These are phyloP conservation scores for Crotalaria pallida DNA, from an alignment of 306 rosid species.

Conservation along the genomic window DNA sequence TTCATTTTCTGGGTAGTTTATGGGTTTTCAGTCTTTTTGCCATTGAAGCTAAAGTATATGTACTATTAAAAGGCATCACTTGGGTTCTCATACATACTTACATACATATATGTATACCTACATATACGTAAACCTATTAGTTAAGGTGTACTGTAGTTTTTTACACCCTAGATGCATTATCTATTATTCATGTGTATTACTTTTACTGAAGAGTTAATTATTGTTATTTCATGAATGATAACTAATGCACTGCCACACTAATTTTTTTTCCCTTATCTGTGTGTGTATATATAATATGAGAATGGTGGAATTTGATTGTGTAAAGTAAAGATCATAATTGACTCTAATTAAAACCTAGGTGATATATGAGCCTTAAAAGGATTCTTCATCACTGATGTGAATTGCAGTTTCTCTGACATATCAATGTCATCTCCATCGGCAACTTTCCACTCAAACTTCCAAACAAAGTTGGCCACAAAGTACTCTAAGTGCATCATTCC, in stretches of 20 bases:
- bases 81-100: too few relatives aligned
- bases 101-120: too few relatives aligned
- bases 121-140: too few relatives aligned
- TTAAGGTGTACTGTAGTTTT: too few relatives aligned
- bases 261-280: too few relatives aligned
- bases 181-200: too few relatives aligned
- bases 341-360: constrained; percentile 20
- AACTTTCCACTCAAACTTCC: constrained; percentile 34
- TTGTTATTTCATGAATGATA: too few relatives aligned
- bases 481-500: constrained; percentile 35
- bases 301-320: not conserved
- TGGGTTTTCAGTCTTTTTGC: not conserved
- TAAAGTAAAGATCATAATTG: not conserved
- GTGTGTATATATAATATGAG: too few relatives aligned
- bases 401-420: constrained; percentile 25
- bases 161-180: too few relatives aligned
- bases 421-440: constrained; percentile 24
- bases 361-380: constrained; percentile 25
- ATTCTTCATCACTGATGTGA: constrained; percentile 35
- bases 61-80: not conserved
- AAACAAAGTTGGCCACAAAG: constrained; percentile 33
- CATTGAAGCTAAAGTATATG: not conserved
- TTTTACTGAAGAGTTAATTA: too few relatives aligned
- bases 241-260: too few relatives aligned
- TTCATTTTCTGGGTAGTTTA: not conserved